Evolutionary conservation across 306 rosid genomes (phyloP).

Genomic region (Pyrus communis): DNA sequence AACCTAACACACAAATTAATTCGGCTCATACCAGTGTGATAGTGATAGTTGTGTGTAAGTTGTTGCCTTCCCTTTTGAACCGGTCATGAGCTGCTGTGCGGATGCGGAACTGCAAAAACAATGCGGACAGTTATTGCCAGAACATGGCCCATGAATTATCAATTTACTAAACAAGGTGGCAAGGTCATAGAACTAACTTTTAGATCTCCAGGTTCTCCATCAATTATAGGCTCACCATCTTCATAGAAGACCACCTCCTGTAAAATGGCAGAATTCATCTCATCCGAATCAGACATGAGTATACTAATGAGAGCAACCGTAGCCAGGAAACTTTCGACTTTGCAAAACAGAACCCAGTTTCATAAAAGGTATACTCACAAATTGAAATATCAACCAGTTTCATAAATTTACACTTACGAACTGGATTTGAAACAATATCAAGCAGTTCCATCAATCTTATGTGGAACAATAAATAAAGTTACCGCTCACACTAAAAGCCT

Average conservation of each 20-base stretch:
- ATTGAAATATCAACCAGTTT: not conserved
- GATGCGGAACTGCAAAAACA: conserved; percentile 70
- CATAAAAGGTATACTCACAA: not conserved
- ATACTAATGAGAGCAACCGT: not conserved
- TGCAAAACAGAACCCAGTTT: not conserved
- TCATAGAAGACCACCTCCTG: conserved; percentile 96
- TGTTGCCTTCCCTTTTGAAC: conserved; percentile 81
- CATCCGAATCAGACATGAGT: not conserved
- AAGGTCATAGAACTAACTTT: conserved; percentile 45
- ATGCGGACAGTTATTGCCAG: conserved; percentile 16
- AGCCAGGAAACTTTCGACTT: not conserved
- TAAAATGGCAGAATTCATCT: not conserved
- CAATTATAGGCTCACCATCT: conserved; percentile 93
- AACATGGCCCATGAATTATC: conserved; percentile 7
- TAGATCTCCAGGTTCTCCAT: conserved; percentile 95
- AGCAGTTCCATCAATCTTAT: not conserved
- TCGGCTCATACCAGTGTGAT: conserved; percentile 59
- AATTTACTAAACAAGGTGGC: conserved; percentile 5
- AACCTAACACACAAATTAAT: not conserved
- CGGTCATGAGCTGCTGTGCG: conserved; percentile 76
- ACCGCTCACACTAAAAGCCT: not conserved
- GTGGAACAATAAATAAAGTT: not conserved
- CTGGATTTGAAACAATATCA: not conserved
- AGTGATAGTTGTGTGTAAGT: conserved; percentile 80
- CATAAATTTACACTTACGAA: too few species aligned